Evolutionary conservation across 2,329 filamentous ascomycete species (phyloP).

Genomic region (Fusarium subglutinans): DNA sequence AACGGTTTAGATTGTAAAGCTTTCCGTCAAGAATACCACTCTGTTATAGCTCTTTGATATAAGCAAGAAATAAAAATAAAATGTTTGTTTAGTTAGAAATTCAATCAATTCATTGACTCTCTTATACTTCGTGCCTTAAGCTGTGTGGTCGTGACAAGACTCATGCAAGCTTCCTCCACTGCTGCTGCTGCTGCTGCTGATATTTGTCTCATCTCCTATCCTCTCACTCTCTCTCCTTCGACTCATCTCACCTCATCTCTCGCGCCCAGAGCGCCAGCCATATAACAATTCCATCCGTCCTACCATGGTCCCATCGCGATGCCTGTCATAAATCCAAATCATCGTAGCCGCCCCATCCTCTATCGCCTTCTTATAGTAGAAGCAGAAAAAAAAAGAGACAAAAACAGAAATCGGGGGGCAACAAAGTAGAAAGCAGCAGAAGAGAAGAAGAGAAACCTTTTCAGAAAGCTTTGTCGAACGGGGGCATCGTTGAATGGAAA

Average conservation of each 20-base stretch:
- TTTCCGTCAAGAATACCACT: background rate
- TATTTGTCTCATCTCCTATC: slow-evolving; percentile 5
- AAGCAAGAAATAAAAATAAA: slow-evolving; percentile 14
- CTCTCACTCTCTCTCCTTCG: background rate
- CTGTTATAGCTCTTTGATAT: background rate
- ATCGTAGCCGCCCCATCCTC: slow-evolving; percentile 42
- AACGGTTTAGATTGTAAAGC: slow-evolving; percentile 4
- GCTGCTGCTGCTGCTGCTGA: slow-evolving; percentile 19
- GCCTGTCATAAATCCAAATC: slow-evolving; percentile 45
- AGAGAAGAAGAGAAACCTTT: slow-evolving; percentile 10
- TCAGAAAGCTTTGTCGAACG: slow-evolving; percentile 29
- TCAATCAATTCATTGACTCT: slow-evolving; percentile 39
- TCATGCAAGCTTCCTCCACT: slow-evolving; percentile 35
- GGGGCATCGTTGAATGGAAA: slow-evolving; percentile 17
- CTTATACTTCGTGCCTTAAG: slow-evolving; percentile 40
- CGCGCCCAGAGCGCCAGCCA: slow-evolving; percentile 27
- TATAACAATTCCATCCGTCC: slow-evolving; percentile 30
- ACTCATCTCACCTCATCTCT: background rate
- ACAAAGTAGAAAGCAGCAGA: slow-evolving; percentile 30
- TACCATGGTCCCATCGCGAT: slow-evolving; percentile 35
- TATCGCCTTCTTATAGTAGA: slow-evolving; percentile 39
- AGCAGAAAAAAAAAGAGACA: slow-evolving; percentile 9
- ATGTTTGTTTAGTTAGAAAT: slow-evolving; percentile 22
- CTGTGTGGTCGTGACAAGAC: slow-evolving; percentile 44
- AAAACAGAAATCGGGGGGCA: slow-evolving; percentile 20